Evolutionary conservation across 2,329 filamentous ascomycete species (phyloP).

Genomic region (Alternaria postmessia): DNA sequence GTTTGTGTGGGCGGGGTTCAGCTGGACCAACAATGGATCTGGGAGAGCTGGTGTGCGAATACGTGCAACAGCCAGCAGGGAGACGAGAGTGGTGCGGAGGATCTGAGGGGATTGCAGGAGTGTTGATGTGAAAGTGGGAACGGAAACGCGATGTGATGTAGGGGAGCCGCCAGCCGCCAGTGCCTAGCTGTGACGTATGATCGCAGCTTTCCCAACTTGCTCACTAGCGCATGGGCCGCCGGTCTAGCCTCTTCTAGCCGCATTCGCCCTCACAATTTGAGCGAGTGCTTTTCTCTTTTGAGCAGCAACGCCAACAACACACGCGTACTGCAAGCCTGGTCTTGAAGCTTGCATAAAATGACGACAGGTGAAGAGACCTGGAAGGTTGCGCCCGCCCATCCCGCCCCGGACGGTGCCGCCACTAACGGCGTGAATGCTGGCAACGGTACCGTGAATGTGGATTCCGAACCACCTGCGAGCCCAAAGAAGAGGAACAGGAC

Average conservation of each 20-base stretch:
- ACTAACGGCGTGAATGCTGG: constrained; percentile 30
- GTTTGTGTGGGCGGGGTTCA: constrained; percentile 37
- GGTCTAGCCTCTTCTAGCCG: constrained; percentile 29
- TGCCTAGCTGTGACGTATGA: constrained; percentile 45
- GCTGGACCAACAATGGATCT: constrained; percentile 8
- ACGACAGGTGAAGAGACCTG: constrained; percentile 25
- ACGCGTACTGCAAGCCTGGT: constrained; percentile 11
- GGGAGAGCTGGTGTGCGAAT: constrained; percentile 7
- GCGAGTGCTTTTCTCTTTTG: constrained; percentile 21
- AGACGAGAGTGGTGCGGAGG: constrained; percentile 7
- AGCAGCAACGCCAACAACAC: constrained; percentile 20
- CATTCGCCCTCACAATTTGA: constrained; percentile 29
- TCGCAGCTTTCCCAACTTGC: constrained; percentile 28
- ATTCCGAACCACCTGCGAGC: constrained; percentile 41
- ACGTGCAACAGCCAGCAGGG: neutral
- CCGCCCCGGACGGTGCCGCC: constrained; percentile 21
- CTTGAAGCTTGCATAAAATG: constrained; percentile 12
- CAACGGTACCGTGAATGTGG: constrained; percentile 34
- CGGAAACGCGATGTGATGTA: constrained; percentile 28
- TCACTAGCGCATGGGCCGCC: constrained; percentile 20
- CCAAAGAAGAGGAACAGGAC: constrained; percentile 44
- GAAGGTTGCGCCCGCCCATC: constrained; percentile 16
- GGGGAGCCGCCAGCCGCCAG: constrained; percentile 29
- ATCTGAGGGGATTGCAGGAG: constrained; percentile 17
- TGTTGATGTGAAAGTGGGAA: constrained; percentile 26